Base-by-base conservation (phyloP, 2,329 filamentous ascomycete genomes). In the Monosporascus sp. region DNA sequence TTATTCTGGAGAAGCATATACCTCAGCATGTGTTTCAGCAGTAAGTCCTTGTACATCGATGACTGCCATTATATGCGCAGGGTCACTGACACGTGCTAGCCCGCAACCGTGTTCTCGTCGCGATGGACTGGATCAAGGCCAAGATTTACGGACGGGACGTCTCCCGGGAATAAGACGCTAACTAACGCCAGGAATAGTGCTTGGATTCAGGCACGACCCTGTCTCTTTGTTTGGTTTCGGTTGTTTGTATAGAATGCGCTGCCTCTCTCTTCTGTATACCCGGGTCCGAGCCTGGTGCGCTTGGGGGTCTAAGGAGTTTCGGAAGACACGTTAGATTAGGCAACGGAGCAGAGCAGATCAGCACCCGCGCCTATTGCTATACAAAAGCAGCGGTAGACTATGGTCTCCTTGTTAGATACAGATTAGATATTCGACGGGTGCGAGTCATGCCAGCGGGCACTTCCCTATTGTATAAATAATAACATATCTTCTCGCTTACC, bases 1-100 rank as follows among this genome's bases (percentile, higher is more conserved):
- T 83, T 97, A 62, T 99, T 99, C 84, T 99, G 94, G 94, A 84
- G 92, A 71, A 95, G 89, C 69, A 94, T 93, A 51, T 99, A 99
- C 74, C 79, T 99, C 72, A 97, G 90, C 81, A 99, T 99, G 94
- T 97, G 93, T 84, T 99, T 99, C 74, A 97, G 92, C 85, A 92
- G 90, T 94, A 82, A 85, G 90, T 88, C 48, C 49, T 37, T 20
- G 31, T 18, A 22, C 14, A 4, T 14, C 2, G 17, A 37, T 27
- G 7, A 15, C 38, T 31, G 17, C 42, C 15, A 9, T 14, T 34
- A 49, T 22, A 47, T 51, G 3, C 24, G 27, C 14, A 45, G 46
- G 25, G 15, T 24, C 37, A 24, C 51, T 67, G 54, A 70, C 60
- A 34, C 5, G 44, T 39, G 38, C 49, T 59, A 95, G 90, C 90